Evolutionary conservation across 2,329 filamentous ascomycete genomes (phyloP).

Genomic region (Diaporthe sp.): DNA sequence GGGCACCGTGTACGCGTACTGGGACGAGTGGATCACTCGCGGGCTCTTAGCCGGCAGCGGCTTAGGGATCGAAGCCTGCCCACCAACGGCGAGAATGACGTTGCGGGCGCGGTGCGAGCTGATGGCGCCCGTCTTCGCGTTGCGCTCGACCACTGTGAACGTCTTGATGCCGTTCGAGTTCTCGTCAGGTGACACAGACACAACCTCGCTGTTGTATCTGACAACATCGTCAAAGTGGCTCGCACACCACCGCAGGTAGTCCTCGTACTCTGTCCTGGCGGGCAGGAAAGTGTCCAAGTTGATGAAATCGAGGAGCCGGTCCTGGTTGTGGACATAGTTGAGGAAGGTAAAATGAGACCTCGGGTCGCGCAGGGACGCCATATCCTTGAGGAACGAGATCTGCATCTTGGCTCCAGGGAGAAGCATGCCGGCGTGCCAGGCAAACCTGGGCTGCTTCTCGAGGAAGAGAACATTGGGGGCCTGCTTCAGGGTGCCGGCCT

Average conservation of each 20-base stretch:
- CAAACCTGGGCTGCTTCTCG: conserved; percentile 86
- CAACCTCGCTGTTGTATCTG: conserved; percentile 82
- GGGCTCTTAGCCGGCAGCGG: conserved; percentile 78
- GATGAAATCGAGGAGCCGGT: conserved; percentile 88
- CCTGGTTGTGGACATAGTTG: conserved; percentile 89
- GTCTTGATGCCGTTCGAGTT: conserved; percentile 67
- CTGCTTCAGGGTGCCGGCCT: conserved; percentile 61
- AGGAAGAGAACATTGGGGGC: conserved; percentile 85
- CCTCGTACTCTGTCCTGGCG: conserved; percentile 89
- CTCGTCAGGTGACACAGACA: conserved; percentile 75
- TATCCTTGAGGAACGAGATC: conserved; percentile 96
- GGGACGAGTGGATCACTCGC: conserved; percentile 88
- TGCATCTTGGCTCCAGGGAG: conserved; percentile 96
- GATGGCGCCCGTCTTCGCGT: conserved; percentile 69
- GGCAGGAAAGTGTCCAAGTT: conserved; percentile 93
- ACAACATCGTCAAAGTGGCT: conserved; percentile 81
- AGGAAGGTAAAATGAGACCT: conserved; percentile 94
- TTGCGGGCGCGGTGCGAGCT: conserved; percentile 72
- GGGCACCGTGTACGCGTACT: conserved; percentile 78
- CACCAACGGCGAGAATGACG: conserved; percentile 72
- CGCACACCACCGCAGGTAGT: conserved; percentile 95
- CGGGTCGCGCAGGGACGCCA: conserved; percentile 90
- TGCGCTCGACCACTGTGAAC: conserved; percentile 78
- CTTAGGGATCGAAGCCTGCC: conserved; percentile 78
- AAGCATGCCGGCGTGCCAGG: conserved; percentile 97